Conservation (phyloP, 345 rosid species). For the Gossypium arboreum region DNA sequence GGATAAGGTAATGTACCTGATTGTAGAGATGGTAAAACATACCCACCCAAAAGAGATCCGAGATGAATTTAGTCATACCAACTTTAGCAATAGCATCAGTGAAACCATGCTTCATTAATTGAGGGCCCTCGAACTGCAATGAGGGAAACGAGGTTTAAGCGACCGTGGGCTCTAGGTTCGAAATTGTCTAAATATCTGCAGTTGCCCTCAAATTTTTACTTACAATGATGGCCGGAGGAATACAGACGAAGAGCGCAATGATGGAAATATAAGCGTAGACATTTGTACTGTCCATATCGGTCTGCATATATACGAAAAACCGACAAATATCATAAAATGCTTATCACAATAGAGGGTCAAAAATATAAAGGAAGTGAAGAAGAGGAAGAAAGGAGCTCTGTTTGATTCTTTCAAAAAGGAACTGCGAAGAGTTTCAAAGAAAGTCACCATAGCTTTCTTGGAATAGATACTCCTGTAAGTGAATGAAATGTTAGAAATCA, state of each 20-base stretch:
- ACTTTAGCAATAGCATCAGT: constrained; percentile 81
- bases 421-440: constrained; percentile 2
- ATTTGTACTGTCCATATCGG: constrained; percentile 97
- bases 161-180: neutral
- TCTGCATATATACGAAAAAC: constrained; percentile 38
- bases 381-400: too few species aligned
- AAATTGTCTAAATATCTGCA: neutral
- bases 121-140: constrained; percentile 84
- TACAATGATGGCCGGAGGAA: constrained; percentile 88
- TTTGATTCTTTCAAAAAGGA: neutral
- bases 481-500: constrained; percentile 92
- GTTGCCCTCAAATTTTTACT: constrained; percentile 25
- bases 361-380: too few species aligned
- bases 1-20: constrained; percentile 45
- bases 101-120: constrained; percentile 69
- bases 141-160: neutral
- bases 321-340: neutral
- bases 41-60: constrained; percentile 98
- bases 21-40: constrained; percentile 98
- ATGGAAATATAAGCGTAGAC: constrained; percentile 92
- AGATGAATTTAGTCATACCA: constrained; percentile 70
- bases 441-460: constrained; percentile 92
- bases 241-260: constrained; percentile 81
- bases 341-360: too few species aligned
- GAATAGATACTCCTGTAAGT: constrained; percentile 93